Conservation (phyloP, 2,329 filamentous ascomycete genomes). For the Curvularia hawaiiensis region DNA sequence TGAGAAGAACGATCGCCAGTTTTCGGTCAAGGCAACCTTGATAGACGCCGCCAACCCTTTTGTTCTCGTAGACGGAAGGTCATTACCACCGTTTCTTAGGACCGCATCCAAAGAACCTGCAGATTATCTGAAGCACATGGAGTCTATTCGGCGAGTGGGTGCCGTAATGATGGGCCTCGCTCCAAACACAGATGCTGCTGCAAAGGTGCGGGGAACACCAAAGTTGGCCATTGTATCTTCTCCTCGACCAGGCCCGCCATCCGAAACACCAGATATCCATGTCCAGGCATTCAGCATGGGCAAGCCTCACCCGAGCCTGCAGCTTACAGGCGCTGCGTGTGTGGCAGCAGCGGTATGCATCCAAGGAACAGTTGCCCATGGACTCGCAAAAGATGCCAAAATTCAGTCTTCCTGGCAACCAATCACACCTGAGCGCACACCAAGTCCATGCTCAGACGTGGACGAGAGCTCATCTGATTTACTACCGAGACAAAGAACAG, state of each 20-base stretch:
- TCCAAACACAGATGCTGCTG: constrained; percentile 40
- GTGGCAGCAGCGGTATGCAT: constrained; percentile 37
- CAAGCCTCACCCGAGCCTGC: constrained; percentile 40
- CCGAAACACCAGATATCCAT: constrained; percentile 19
- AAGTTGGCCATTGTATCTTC: constrained; percentile 63
- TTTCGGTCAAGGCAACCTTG: constrained; percentile 58
- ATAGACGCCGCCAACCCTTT: constrained; percentile 69
- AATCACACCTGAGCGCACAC: constrained; percentile 16
- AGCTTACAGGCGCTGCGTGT: constrained; percentile 43
- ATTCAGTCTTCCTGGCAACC: constrained; percentile 4
- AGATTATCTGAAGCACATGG: constrained; percentile 55
- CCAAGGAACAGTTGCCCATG: constrained; percentile 34
- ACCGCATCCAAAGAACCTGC: constrained; percentile 46
- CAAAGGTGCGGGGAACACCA: constrained; percentile 59
- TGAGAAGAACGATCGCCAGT: constrained; percentile 22
- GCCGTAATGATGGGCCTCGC: constrained; percentile 65
- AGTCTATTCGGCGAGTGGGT: constrained; percentile 61
- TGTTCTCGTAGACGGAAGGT: constrained; percentile 60
- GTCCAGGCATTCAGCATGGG: constrained; percentile 41
- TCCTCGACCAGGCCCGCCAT: not conserved
- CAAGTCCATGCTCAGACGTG: constrained; percentile 16
- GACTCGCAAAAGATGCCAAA: constrained; percentile 9
- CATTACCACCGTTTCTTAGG: constrained; percentile 60
- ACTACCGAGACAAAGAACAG: constrained; percentile 7
- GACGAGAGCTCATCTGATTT: constrained; percentile 5